phyloP scores from a whole-genome alignment of 2,329 filamentous ascomycete genomes.

The Colletotrichum liaoningense region DNA sequence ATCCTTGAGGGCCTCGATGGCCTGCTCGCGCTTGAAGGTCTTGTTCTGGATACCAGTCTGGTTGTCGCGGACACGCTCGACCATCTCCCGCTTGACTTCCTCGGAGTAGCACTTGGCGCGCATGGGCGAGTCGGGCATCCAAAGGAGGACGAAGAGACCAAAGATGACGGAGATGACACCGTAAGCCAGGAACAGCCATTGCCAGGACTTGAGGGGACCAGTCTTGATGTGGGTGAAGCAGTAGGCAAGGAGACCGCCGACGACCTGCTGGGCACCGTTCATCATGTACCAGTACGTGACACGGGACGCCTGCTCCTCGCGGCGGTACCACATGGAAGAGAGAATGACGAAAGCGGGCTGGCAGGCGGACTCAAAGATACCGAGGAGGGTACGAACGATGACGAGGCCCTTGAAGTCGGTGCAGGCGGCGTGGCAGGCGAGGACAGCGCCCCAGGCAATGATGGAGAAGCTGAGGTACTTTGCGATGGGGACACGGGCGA shows the following conservation, averaged over 20 bases:
- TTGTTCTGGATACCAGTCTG: constrained; percentile 72
- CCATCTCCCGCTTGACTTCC: constrained; percentile 72
- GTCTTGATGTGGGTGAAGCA: constrained; percentile 66
- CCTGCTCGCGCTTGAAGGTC: constrained; percentile 58
- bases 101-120: constrained; percentile 76
- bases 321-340: constrained; percentile 77
- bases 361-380: constrained; percentile 77
- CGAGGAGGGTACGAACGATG: constrained; percentile 72
- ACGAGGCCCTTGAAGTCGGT: constrained; percentile 70
- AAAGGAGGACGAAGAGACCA: constrained; percentile 72
- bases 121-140: constrained; percentile 78
- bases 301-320: constrained; percentile 73
- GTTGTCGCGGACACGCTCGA: constrained; percentile 70
- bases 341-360: constrained; percentile 77
- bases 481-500: constrained; percentile 73
- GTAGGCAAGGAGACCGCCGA: constrained; percentile 77
- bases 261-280: constrained; percentile 80
- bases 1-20: constrained; percentile 66
- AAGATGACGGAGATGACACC: constrained; percentile 73
- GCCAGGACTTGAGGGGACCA: constrained; percentile 71
- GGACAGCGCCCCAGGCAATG: constrained; percentile 69
- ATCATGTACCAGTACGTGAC: constrained; percentile 84
- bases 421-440: constrained; percentile 72
- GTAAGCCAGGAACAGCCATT: constrained; percentile 75
- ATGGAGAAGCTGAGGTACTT: constrained; percentile 73